Evolutionary conservation across 352 stramenopile genomes (phyloP), one percentile per base, ranked within the genome.

Genomic region (Thalassiosira delicatula): DNA sequence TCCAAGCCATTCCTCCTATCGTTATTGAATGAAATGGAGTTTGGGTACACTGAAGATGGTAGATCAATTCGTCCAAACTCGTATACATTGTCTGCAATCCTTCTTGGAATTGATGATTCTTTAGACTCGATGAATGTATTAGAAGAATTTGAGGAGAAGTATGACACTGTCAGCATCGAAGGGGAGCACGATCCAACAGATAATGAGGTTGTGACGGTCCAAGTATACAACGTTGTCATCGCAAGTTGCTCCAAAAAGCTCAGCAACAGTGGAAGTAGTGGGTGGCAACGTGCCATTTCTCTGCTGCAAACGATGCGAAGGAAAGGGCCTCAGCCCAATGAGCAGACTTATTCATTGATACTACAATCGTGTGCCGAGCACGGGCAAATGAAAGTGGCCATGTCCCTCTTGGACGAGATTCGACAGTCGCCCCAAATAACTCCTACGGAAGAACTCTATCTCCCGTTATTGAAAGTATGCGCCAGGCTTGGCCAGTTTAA

Each of bases 211-310:
- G 59, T 79, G 27, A 77, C 75, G 35, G 77, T 88, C 27, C 68
- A 90, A 60, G 84, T 92, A 23, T 88, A 89, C 70, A 85, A 92
- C 56, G 76, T 81, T 61, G 84, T 73, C 0, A 87, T 78, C 21
- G 66, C 30, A n/a, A 56, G 35, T 27, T 63, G 27, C 14, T 57
- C 17, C 17, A 66, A 72, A 32, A 23, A 71, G 9, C 56, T 67
- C 8, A 75, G 1, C 35, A 25, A 69, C 14, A 63, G 46, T 63
- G 53, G 63, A 23, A n/a, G n/a, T n/a, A 82, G 69, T 32, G 81
- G 68, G 33, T 92, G 77, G 77, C 81, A 92, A 76, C 76, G 53
- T 21, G 81, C 81, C 9, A 42, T 91, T 17, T 77, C 79, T n/a
- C 32, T 89, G 23, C 76, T 88, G 61, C 65, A 84, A 23, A 62